Evolutionary conservation across 495 filamentous ascomycete species (phyloP), one percentile per base, ranked within the genome.

Genomic region (Aspergillus homomorphus): DNA sequence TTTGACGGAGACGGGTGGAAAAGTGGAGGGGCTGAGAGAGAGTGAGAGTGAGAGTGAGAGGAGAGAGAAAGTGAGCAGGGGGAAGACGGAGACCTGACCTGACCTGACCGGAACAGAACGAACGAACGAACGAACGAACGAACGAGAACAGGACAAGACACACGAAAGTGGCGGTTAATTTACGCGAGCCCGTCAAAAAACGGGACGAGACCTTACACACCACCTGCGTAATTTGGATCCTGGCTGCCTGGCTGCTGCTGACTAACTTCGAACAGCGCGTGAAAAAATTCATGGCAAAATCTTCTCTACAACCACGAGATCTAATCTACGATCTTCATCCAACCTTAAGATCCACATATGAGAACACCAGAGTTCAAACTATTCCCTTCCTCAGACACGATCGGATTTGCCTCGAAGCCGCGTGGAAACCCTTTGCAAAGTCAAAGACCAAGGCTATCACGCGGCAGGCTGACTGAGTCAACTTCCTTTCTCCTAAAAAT

Each of bases 71-170:
- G 51, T 56, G 50, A 45, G 45, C 42, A 48, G 51, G 60, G 52
- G 30, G 21, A 38, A 28, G 30, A 41, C 21, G 26, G 42, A 53
- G 38, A 58, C 38, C 45, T 48, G 52, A 59, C 50, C 53, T 54
- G 56, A 60, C 51, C 53, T 60, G 58, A 69, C 62, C 54, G 59
- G 61, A 66, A 5, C 33, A 38, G 33, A 38, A 38, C 33, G 33
- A 38, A n/a, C n/a, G n/a, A n/a, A n/a, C n/a, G n/a, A n/a, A n/a
- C n/a, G n/a, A n/a, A n/a, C n/a, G n/a, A n/a, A n/a, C n/a, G 33
- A 38, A 38, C 65, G 63, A 54, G 49, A 58, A 67, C 58, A 51
- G 55, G 60, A 69, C 67, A 52, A 69, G 62, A 66, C 63, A 28
- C 5, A 24, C 16, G 24, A 18, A 24, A 50, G 60, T 58, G 55